phyloP scores from a whole-genome alignment of 1,284 basidiomycete genomes.

The Tilletia caries region DNA sequence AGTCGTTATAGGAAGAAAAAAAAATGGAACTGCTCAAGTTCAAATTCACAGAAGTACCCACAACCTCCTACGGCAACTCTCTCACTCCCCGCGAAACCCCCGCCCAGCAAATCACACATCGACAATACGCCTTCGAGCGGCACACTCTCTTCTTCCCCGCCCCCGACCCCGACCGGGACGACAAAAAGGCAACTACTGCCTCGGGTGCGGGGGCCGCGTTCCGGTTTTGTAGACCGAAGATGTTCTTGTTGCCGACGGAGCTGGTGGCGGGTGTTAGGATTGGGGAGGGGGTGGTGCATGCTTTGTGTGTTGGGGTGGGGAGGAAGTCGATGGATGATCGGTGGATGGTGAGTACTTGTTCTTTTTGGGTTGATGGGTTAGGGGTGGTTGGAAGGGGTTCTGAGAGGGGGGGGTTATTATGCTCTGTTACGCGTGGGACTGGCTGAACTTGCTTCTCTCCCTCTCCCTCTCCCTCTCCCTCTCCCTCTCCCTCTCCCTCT shows the following conservation, averaged over 20 bases:
- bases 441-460: neutral
- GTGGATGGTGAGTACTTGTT: slow-evolving; percentile 11
- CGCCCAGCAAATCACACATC: neutral
- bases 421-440: neutral
- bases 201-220: no score
- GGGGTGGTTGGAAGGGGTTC: no score
- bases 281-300: neutral
- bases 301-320: neutral
- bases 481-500: neutral
- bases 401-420: no score
- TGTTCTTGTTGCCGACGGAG: no score
- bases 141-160: no score
- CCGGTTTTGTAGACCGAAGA: no score
- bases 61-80: neutral
- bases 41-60: neutral
- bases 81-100: neutral
- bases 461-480: neutral
- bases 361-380: no score
- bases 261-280: neutral
- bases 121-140: neutral
- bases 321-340: neutral
- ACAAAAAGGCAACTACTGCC: no score
- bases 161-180: no score
- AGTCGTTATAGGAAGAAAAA: no score
- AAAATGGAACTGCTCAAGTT: no score